phyloP scores from a whole-genome alignment of 2,329 filamentous ascomycete genomes.

The Colletotrichum kahawae region DNA sequence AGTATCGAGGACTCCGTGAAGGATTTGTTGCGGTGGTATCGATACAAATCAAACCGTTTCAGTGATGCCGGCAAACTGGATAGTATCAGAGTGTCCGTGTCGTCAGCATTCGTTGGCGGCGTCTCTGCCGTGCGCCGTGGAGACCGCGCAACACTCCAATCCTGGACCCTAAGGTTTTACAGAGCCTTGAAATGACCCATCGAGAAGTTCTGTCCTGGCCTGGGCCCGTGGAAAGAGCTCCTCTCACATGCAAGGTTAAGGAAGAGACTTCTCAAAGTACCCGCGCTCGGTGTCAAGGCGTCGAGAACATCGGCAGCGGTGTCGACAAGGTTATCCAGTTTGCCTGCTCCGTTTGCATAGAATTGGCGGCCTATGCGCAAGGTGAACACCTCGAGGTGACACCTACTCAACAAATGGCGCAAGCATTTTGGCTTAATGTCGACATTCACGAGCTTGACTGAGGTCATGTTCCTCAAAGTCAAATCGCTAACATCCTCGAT shows the following conservation, averaged over 20 bases:
- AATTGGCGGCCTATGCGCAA: neutral
- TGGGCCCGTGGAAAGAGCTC: too few species aligned
- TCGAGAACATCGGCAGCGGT: neutral
- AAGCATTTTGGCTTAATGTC: neutral
- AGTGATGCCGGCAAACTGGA: neutral
- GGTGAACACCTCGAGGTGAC: neutral
- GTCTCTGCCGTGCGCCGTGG: neutral
- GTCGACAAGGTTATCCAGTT: too few species aligned
- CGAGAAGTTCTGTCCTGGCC: neutral
- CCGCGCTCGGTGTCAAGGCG: neutral
- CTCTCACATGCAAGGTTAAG: neutral
- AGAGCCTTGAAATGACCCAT: neutral
- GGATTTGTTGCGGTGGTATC: too few species aligned
- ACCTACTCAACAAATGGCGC: neutral
- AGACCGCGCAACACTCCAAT: neutral
- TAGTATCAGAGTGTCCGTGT: neutral
- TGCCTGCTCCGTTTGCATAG: too few species aligned
- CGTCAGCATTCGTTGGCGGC: neutral
- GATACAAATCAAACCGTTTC: neutral
- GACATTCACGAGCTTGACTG: neutral
- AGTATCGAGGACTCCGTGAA: too few species aligned
- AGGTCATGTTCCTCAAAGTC: neutral
- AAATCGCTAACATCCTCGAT: fast-evolving
- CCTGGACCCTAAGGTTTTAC: neutral
- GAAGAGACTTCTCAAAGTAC: neutral